phyloP scores from a whole-genome alignment of 768 basidiomycete genomes.

The Boletales sp. region DNA sequence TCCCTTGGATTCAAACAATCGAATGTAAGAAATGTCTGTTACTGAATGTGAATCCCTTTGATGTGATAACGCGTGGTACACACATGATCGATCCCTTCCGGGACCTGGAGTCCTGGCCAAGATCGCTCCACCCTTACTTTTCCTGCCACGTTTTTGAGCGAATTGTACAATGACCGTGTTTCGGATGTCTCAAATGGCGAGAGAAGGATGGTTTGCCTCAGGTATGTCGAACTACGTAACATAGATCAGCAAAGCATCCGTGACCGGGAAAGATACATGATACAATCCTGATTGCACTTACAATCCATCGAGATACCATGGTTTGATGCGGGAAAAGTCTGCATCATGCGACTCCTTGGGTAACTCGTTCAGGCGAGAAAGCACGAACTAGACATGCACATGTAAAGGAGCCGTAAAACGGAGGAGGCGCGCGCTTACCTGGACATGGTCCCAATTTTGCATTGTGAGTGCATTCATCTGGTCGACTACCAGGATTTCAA shows the following conservation, averaged over 20 bases:
- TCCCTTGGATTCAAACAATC: conserved; percentile 67
- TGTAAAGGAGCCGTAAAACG: neutral
- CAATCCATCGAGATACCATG: conserved; percentile 97
- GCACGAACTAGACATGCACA: conserved; percentile 60
- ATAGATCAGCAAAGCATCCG: neutral
- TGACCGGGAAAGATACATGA: conserved; percentile 70
- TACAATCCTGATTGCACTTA: conserved; percentile 60
- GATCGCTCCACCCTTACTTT: conserved; percentile 66
- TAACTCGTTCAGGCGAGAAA: conserved; percentile 80
- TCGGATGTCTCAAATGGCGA: conserved; percentile 91
- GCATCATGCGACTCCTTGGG: conserved; percentile 92
- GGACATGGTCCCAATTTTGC: conserved; percentile 99
- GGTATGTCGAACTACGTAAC: conserved; percentile 62
- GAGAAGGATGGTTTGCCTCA: conserved; percentile 87
- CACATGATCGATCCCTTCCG: conserved; percentile 81
- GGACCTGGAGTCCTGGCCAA: conserved; percentile 76
- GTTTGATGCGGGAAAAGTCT: conserved; percentile 96
- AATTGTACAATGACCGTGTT: conserved; percentile 75
- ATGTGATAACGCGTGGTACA: conserved; percentile 16
- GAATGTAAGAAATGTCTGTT: conserved; percentile 69
- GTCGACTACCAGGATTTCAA: conserved; percentile 88
- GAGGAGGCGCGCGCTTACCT: conserved; percentile 46
- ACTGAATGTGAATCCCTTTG: neutral
- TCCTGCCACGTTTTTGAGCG: conserved; percentile 80
- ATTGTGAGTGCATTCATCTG: conserved; percentile 90